Evolutionary conservation across 2,329 filamentous ascomycete genomes (phyloP).

Genomic region (Alternaria sp.): DNA sequence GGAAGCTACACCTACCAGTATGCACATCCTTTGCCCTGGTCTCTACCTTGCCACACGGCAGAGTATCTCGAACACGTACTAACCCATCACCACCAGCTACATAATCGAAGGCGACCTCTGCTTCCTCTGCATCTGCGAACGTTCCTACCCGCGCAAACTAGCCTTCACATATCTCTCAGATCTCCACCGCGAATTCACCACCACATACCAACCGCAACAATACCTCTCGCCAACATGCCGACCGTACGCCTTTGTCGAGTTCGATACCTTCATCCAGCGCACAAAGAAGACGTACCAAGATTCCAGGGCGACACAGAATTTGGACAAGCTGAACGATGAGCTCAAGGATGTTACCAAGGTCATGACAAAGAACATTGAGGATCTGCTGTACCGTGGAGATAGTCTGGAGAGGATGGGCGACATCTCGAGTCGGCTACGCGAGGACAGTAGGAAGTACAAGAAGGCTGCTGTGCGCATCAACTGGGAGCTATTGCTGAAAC

Average conservation of each 20-base stretch:
- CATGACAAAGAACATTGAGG: conserved; percentile 99
- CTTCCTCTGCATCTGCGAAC: conserved; percentile 93
- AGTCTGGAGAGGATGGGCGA: conserved; percentile 97
- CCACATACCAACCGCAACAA: conserved; percentile 77
- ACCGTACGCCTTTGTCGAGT: conserved; percentile 96
- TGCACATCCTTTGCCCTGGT: conserved; percentile 38
- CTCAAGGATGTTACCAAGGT: conserved; percentile 97
- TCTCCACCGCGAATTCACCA: conserved; percentile 88
- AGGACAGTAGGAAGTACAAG: conserved; percentile 94
- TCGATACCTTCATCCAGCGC: conserved; percentile 94
- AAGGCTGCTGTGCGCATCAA: conserved; percentile 94
- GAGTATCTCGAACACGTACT: conserved; percentile 15
- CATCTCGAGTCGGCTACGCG: conserved; percentile 82
- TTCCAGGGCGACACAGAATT: conserved; percentile 85
- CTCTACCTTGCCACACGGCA: neutral
- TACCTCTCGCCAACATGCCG: conserved; percentile 78
- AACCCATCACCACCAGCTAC: conserved; percentile 66
- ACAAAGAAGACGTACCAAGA: conserved; percentile 96
- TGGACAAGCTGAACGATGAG: conserved; percentile 96
- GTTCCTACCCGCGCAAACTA: conserved; percentile 94
- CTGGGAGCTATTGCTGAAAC: conserved; percentile 95
- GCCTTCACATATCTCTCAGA: conserved; percentile 98
- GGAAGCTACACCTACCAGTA: conserved; percentile 86
- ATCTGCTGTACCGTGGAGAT: conserved; percentile 92
- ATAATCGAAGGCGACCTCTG: conserved; percentile 82